These are phyloP conservation scores for Erysiphe pulchra DNA, from an alignment of 2,329 filamentous ascomycete genomes.

Conservation along the genomic window DNA sequence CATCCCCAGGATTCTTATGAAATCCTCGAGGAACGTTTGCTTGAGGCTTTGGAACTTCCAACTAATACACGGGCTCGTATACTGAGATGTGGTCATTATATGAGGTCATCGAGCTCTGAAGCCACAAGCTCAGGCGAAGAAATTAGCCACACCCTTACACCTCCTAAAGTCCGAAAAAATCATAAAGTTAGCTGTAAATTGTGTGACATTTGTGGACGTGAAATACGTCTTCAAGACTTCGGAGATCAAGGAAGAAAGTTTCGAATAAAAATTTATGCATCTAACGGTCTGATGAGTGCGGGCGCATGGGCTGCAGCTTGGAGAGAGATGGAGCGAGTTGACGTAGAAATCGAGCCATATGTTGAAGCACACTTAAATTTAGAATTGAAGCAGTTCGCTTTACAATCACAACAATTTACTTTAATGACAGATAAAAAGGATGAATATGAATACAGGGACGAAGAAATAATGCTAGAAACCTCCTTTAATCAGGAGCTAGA, in stretches of 20 bases:
- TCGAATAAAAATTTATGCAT: slow-evolving; percentile 72
- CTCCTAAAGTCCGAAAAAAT: slow-evolving; percentile 2
- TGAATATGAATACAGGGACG: slow-evolving; percentile 3
- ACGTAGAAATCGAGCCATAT: slow-evolving; percentile 68
- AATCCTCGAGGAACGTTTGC: slow-evolving; percentile 47
- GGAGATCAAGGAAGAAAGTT: slow-evolving; percentile 22
- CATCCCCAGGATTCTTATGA: slow-evolving; percentile 65
- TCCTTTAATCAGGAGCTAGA: not conserved
- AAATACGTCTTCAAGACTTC: slow-evolving; percentile 10
- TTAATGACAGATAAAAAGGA: slow-evolving; percentile 6
- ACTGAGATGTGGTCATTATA: slow-evolving; percentile 52
- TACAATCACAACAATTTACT: slow-evolving; percentile 2
- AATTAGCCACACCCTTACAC: slow-evolving; percentile 2
- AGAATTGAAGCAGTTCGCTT: slow-evolving; percentile 25
- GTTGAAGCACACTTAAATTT: slow-evolving; percentile 31
- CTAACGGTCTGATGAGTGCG: slow-evolving; percentile 77
- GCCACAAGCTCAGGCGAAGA: slow-evolving; percentile 11
- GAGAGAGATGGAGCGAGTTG: slow-evolving; percentile 96
- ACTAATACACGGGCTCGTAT: slow-evolving; percentile 37
- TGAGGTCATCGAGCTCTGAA: slow-evolving; percentile 21
- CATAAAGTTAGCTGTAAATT: slow-evolving; percentile 6
- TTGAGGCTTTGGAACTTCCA: slow-evolving; percentile 49
- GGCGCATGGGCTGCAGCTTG: slow-evolving; percentile 85
- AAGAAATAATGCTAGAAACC: not conserved
- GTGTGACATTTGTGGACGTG: slow-evolving; percentile 13